phyloP scores from a whole-genome alignment of 352 stramenopile species.

The Globisporangium acanthophoron region DNA sequence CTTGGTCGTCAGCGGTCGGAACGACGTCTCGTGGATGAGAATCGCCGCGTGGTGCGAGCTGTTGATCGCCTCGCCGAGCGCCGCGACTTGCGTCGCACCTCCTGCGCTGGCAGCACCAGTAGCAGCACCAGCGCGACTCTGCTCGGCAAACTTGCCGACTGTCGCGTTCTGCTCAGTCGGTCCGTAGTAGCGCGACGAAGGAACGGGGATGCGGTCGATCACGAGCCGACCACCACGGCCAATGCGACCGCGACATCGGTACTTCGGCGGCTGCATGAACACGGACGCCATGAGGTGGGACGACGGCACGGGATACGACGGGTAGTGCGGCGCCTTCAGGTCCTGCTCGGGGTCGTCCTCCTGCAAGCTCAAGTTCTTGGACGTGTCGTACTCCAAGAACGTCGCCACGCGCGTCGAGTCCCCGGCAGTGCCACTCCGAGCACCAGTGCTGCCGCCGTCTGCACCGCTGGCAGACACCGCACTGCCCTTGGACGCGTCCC shows the following conservation, averaged over 20 bases:
- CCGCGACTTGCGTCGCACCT: slow-evolving; percentile 13
- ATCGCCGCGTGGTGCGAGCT: slow-evolving; percentile 45
- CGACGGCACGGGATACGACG: slow-evolving; percentile 61
- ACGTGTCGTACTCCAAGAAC: slow-evolving; percentile 79
- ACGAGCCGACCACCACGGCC: slow-evolving; percentile 66
- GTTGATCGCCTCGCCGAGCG: slow-evolving; percentile 30
- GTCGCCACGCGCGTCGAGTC: slow-evolving; percentile 14
- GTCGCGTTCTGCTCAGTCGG: slow-evolving; percentile 46
- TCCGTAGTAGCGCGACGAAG: slow-evolving; percentile 45
- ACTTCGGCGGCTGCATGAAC: slow-evolving; percentile 69
- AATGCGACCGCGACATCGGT: slow-evolving; percentile 60
- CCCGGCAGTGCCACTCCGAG: background rate
- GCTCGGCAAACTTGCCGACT: slow-evolving; percentile 6
- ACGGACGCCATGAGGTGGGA: slow-evolving; percentile 59
- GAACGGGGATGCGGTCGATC: slow-evolving; percentile 68
- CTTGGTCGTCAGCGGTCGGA: slow-evolving; percentile 43
- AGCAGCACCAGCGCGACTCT: background rate
- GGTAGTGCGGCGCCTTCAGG: slow-evolving; percentile 30
- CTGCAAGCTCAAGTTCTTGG: slow-evolving; percentile 53
- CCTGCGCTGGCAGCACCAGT: slow-evolving; percentile 3
- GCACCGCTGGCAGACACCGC: background rate
- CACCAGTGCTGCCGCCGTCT: background rate
- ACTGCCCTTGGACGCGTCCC: background rate
- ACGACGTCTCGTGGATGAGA: slow-evolving; percentile 58
- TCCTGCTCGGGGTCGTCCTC: slow-evolving; percentile 19